phyloP scores from a whole-genome alignment of 2,329 filamentous ascomycete species.

The Alternaria sp. region DNA sequence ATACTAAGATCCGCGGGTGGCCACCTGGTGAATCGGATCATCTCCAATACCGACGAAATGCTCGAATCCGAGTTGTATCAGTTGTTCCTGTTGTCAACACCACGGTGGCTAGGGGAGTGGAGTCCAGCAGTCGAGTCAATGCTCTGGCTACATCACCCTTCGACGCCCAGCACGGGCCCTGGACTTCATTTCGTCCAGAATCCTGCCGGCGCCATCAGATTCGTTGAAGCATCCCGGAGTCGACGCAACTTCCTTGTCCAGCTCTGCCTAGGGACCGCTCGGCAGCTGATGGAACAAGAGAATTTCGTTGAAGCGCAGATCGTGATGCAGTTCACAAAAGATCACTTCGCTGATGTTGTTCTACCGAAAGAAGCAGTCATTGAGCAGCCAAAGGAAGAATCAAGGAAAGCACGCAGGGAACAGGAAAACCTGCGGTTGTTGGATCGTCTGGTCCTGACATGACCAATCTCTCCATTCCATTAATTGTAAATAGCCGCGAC shows the following conservation, averaged over 20 bases:
- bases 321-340: constrained; percentile 37
- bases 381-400: neutral
- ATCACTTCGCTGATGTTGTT: constrained; percentile 42
- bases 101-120: constrained; percentile 32
- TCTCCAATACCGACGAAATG: constrained; percentile 8
- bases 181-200: constrained; percentile 35
- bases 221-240: constrained; percentile 11
- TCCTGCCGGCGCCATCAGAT: constrained; percentile 21
- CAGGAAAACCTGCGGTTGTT: constrained; percentile 34
- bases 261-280: constrained; percentile 39
- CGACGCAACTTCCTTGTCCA: constrained; percentile 35
- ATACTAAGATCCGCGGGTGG: constrained; percentile 31
- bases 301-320: constrained; percentile 35
- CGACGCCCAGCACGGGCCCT: constrained; percentile 19
- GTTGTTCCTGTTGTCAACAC: constrained; percentile 27
- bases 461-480: neutral
- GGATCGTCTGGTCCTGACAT: constrained; percentile 30
- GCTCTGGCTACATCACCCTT: constrained; percentile 41
- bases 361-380: constrained; percentile 15
- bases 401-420: constrained; percentile 15
- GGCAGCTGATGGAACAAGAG: constrained; percentile 36
- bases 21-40: constrained; percentile 33
- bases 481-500: neutral
- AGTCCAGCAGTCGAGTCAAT: constrained; percentile 31
- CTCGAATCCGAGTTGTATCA: constrained; percentile 29